These are phyloP conservation scores for Teratosphaeria zuluensis DNA, from an alignment of 2,329 filamentous ascomycete genomes.

Conservation along the genomic window DNA sequence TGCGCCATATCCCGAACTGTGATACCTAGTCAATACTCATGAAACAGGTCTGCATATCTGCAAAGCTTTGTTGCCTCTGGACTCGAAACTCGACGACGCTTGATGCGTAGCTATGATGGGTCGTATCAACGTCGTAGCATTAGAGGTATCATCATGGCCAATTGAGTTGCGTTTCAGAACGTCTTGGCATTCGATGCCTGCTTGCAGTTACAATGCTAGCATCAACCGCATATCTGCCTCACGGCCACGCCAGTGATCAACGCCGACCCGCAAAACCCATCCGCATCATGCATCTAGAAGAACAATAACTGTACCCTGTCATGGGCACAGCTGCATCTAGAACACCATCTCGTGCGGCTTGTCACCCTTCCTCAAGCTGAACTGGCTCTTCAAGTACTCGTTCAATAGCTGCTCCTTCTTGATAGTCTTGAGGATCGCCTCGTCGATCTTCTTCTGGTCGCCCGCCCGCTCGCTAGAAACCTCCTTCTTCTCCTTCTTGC, in stretches of 20 bases:
- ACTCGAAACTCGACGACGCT: neutral
- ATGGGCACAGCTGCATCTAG: slow-evolving; percentile 46
- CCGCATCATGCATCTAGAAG: neutral
- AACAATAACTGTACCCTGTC: neutral
- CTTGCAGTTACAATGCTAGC: neutral
- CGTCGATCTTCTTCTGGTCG: slow-evolving; percentile 98
- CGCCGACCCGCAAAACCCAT: neutral
- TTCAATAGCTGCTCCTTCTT: slow-evolving; percentile 95
- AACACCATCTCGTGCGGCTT: slow-evolving; percentile 99
- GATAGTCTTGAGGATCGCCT: slow-evolving; percentile 87
- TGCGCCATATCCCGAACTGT: too few relatives aligned
- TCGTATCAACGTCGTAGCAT: neutral
- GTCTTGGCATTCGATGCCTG: neutral
- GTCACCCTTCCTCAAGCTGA: slow-evolving; percentile 98
- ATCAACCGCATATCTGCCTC: neutral
- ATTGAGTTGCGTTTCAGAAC: neutral
- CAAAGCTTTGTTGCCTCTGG: neutral
- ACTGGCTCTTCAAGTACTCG: slow-evolving; percentile 89
- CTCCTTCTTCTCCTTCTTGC: slow-evolving; percentile 82
- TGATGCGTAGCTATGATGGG: neutral
- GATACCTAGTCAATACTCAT: too few relatives aligned
- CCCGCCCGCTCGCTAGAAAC: slow-evolving; percentile 81
- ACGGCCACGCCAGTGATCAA: neutral
- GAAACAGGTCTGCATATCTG: too few relatives aligned
- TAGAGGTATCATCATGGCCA: neutral